Percentiles rank a stretch among this genome's conserved stretches.
Conservation (phyloP, 2,329 filamentous ascomycete genomes). For the Aureobasidium musti region DNA sequence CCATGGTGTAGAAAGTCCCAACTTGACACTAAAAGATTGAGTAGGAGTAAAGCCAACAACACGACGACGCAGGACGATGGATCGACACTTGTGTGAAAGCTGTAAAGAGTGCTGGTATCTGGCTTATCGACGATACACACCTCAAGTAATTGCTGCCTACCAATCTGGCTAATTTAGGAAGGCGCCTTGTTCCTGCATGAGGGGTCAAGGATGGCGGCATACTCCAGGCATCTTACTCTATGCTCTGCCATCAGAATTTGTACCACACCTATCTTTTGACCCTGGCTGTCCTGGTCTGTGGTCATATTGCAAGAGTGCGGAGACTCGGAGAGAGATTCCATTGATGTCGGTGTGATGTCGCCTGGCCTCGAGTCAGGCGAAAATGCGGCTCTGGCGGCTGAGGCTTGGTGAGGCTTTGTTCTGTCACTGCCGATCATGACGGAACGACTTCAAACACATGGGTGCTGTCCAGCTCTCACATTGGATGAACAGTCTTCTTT, state of each 20-base stretch:
- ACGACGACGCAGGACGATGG: too few species aligned
- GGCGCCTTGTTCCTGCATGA: conserved; percentile 5
- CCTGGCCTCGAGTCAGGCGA: background rate
- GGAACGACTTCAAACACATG: conserved; percentile 19
- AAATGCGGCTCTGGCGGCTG: conserved; percentile 8
- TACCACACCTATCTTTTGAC: background rate
- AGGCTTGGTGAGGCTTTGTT: background rate
- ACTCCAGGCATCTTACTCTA: background rate
- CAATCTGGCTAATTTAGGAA: background rate
- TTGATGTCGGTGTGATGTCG: background rate
- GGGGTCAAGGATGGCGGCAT: background rate
- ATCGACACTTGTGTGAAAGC: too few species aligned
- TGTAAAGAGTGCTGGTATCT: background rate
- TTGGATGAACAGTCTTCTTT: conserved; percentile 6
- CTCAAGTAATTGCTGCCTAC: conserved; percentile 1
- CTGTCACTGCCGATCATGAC: conserved; percentile 17
- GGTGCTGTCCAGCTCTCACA: background rate
- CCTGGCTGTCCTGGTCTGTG: background rate
- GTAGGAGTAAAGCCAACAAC: too few species aligned
- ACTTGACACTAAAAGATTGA: background rate
- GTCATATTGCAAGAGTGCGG: background rate
- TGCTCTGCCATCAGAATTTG: too few species aligned
- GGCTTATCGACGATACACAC: background rate
- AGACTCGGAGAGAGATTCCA: background rate
- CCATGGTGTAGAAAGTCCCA: background rate